Evolutionary conservation across 2,329 filamentous ascomycete genomes (phyloP), one percentile per base, ranked within the genome.

Genomic region (Claviceps pazoutovae): DNA sequence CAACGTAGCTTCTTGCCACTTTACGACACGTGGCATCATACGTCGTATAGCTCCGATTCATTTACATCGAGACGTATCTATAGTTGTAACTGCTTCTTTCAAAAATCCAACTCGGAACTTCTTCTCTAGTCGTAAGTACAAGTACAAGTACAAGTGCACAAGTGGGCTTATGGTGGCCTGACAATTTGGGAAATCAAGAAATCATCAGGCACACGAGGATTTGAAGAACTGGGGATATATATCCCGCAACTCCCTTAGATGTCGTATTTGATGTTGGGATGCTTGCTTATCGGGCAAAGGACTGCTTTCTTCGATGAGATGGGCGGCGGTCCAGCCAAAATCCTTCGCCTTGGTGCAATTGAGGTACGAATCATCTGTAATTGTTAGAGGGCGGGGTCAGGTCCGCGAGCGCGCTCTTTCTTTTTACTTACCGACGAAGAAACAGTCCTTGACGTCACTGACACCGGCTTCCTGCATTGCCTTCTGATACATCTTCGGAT

Each of bases 161-260:
- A 37, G 6, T 37, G 7, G 13, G 6, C 16, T 34, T n/a, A 38
- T 21, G 17, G 2, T 16, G 30, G 8, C 11, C 19, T 30, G 46
- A 3, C 34, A 23, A 14, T 2, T 4, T 34, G 9, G 11, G 9
- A 11, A 37, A 19, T 38, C n/a, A 19, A 50, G 23, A 23, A 9
- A 30, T n/a, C 57, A 30, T 4, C 39, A 51, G 42, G n/a, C n/a
- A 2, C 3, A 30, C 34, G 56, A 59, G 5, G 69, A 70, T 66
- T 86, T 93, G 74, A 98, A 96, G 56, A 95, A 80, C 53, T 94
- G 82, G 0, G 93, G 89, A 58, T 91, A 97, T 11, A 86, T 67
- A 0, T 70, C 70, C 46, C 86, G 79, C 53, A 98, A 70, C 62
- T 97, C 86, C 56, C 86, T 75, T 30, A 98, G 69, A 61, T 81